Conservation (phyloP, 2,329 filamentous ascomycete species). For the Fusarium sp. region DNA sequence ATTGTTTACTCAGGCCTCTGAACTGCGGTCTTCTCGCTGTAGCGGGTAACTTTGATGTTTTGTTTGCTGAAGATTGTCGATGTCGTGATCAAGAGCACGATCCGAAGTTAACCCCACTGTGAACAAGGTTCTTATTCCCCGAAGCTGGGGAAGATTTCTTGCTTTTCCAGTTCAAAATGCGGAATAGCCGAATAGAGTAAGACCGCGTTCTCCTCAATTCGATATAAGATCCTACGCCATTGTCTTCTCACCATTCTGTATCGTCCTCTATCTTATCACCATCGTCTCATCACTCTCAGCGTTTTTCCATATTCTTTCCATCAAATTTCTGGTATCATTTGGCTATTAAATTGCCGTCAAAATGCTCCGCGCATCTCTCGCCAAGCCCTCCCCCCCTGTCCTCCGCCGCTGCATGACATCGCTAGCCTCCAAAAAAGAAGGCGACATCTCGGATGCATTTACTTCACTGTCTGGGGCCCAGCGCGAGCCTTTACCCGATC, state of each 20-base stretch:
- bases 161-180: neutral
- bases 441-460: constrained; percentile 71
- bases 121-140: constrained; percentile 1
- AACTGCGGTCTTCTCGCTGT: neutral
- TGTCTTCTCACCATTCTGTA: neutral
- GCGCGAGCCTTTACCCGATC: constrained; percentile 59
- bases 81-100: neutral
- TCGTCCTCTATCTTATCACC: neutral
- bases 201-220: constrained; percentile 35
- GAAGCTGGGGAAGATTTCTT: constrained; percentile 7
- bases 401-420: constrained; percentile 32
- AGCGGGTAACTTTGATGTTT: rapidly evolving
- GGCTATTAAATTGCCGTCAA: neutral
- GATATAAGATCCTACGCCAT: constrained; percentile 30
- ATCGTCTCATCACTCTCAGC: neutral
- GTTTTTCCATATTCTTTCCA: rapidly evolving
- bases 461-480: constrained; percentile 64
- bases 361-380: constrained; percentile 38
- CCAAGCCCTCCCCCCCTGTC: constrained; percentile 12
- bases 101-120: neutral
- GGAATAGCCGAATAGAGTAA: constrained; percentile 46
- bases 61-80: neutral
- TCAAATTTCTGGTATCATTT: neutral
- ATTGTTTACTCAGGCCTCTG: too few relatives aligned
- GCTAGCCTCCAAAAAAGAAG: constrained; percentile 58